Evolutionary conservation across 345 rosid species (phyloP), one percentile per base, ranked within the genome.

Genomic region (Citrus hindsii): DNA sequence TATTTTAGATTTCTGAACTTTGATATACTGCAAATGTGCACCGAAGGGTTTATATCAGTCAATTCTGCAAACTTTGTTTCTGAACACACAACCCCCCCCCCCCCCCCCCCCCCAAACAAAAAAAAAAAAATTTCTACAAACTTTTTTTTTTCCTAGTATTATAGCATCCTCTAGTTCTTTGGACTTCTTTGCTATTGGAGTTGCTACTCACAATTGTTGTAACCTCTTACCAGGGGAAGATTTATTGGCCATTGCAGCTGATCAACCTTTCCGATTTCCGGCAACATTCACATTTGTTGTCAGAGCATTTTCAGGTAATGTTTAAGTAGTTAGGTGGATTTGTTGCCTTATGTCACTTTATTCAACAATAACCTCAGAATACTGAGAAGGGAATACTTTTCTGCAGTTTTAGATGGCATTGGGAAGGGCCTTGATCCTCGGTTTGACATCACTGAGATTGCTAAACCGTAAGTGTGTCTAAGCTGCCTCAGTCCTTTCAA

Each of bases 391-490:
- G 30, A 51, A 73, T 74, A 61, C 67, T 71, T 46, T 79, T 10
- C 73, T 88, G 86, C 88, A 95, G 99, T 93, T 46, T 79, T 93
- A 86, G 98, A 95, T 88, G 99, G 99, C 84, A 96, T 96, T 12
- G 99, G 99, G 67, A 96, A 96, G 88, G 99, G 99, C 73, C 97
- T 96, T 77, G 98, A 95, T 82, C 97, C 99, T 27, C 94, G 96
- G 56, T 95, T 95, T 80, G 99, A 95, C 80, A 95, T 95, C 64
- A 95, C 98, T 5, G 99, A 95, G 87, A 95, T 95, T 80, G 97
- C 99, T 46, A 95, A 93, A 84, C 99, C 98, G 98, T 95, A 81
- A 90, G 97, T 83, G 77, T 79, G 58, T 28, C 77, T 69, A 76
- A 58, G 27, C 73, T 70, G 63, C n/a, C 46, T 37, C 42, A 28